phyloP scores from a whole-genome alignment of 805 yeast genomes.

The Nakazawaea pomicola region DNA sequence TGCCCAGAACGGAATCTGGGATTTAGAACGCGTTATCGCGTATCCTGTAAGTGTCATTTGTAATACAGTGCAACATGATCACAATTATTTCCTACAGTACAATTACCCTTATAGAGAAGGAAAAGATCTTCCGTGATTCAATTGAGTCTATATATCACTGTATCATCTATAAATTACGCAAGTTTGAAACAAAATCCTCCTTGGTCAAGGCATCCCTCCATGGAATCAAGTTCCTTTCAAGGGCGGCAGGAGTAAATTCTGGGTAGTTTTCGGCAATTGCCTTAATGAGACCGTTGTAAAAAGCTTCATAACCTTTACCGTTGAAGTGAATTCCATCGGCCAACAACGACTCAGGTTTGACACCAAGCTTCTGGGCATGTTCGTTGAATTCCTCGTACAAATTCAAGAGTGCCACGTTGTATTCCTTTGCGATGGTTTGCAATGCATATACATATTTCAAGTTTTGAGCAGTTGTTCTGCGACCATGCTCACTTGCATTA shows the following conservation, averaged over 20 bases:
- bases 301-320: constrained; percentile 45
- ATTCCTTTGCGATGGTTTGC: constrained; percentile 35
- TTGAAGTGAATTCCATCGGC: constrained; percentile 56
- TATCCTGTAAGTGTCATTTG: constrained; percentile 36
- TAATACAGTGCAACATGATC: neutral
- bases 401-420: constrained; percentile 53
- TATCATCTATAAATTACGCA: too few relatives aligned
- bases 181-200: neutral
- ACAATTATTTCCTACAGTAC: constrained; percentile 9
- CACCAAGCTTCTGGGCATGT: constrained; percentile 27
- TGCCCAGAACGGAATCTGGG: constrained; percentile 70
- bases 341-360: constrained; percentile 12
- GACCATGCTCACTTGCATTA: constrained; percentile 25
- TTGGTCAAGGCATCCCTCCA: constrained; percentile 32
- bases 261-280: constrained; percentile 41
- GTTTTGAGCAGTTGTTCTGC: constrained; percentile 42
- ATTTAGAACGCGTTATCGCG: constrained; percentile 53
- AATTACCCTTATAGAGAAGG: constrained; percentile 41
- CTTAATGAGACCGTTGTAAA: constrained; percentile 37
- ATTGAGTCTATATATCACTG: neutral
- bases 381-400: constrained; percentile 39
- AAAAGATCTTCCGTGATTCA: constrained; percentile 18
- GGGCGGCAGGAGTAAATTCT: constrained; percentile 37
- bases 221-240: constrained; percentile 30
- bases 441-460: constrained; percentile 48